Base-by-base conservation (phyloP, 1,284 basidiomycete species). In the Puccinia polysora region DNA sequence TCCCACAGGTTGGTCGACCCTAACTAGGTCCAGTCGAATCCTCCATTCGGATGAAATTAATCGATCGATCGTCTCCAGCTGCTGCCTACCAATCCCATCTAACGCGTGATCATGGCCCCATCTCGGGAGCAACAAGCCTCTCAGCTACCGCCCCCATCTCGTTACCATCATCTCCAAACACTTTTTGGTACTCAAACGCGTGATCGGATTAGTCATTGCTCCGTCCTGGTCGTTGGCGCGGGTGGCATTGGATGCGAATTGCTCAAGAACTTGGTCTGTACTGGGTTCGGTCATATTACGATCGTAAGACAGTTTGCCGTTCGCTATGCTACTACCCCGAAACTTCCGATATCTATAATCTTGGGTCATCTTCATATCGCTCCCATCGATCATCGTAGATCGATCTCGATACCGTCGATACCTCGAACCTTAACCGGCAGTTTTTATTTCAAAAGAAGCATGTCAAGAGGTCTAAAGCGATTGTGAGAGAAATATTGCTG, bases 241-340 rank as follows among this genome's bases (percentile, higher is more conserved):
- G 94, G 94, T 71, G 94, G 94, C 0, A 98, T 98, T 78, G 95
- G 96, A 1, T 97, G 95, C 79, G 96, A 99, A 82, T 85, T 99
- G 15, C 81, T 99, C 76, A 99, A 99, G 83, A 97, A 97, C 80
- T 85, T 97, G 71, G 94, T 96, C 28, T 82, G 95, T 58, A 88
- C 90, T 4, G 95, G 95, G 23, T 96, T 97, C 76, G 89, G 88
- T 36, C 84, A 92, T 77, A 93, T 97, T 75, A 94, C 95, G 0
- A 82, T 85, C 65, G 82, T 83, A 12, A 49, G 55, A 38, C 43
- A 14, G 20, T 3, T 60, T 34, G 8, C 18, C 38, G n/a, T n/a
- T n/a, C n/a, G n/a, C n/a, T n/a, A n/a, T n/a, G n/a, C n/a, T n/a
- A n/a, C n/a, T n/a, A n/a, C n/a, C n/a, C n/a, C n/a, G n/a, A n/a